phyloP scores from a whole-genome alignment of 2,329 filamentous ascomycete genomes.

The Colletotrichum higginsianum region DNA sequence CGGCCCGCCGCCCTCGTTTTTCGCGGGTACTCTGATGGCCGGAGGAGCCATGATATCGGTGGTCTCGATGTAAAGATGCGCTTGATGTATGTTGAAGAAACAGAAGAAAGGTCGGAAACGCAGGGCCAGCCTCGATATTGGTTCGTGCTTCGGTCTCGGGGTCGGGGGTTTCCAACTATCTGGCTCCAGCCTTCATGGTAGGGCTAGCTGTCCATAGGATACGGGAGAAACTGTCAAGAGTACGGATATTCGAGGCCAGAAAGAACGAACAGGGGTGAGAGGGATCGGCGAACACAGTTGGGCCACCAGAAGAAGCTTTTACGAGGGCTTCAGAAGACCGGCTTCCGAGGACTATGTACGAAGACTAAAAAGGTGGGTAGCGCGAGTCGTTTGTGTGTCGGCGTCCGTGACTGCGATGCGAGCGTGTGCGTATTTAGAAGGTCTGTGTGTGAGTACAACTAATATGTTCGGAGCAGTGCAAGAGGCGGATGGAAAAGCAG shows the following conservation, averaged over 20 bases:
- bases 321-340: conserved; percentile 41
- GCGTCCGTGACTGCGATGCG: background rate
- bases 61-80: conserved; percentile 3
- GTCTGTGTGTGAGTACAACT: background rate
- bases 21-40: conserved; percentile 63
- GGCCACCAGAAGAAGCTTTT: background rate
- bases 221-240: background rate
- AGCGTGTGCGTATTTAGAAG: conserved; percentile 17
- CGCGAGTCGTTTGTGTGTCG: conserved; percentile 15
- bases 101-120: conserved; percentile 5
- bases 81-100: background rate
- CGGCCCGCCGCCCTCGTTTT: conserved; percentile 50
- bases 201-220: conserved; percentile 32
- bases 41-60: conserved; percentile 63
- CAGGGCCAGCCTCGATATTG: conserved; percentile 36
- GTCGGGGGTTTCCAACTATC: conserved; percentile 23
- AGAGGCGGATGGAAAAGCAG: background rate
- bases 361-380: conserved; percentile 22
- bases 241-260: background rate
- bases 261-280: background rate
- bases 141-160: conserved; percentile 27
- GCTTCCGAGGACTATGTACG: conserved; percentile 41
- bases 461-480: background rate
- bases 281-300: background rate
- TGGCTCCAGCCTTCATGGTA: conserved; percentile 37